Evolutionary conservation across 305 asterid species (phyloP).

Genomic region (Fraxinus dipetala): DNA sequence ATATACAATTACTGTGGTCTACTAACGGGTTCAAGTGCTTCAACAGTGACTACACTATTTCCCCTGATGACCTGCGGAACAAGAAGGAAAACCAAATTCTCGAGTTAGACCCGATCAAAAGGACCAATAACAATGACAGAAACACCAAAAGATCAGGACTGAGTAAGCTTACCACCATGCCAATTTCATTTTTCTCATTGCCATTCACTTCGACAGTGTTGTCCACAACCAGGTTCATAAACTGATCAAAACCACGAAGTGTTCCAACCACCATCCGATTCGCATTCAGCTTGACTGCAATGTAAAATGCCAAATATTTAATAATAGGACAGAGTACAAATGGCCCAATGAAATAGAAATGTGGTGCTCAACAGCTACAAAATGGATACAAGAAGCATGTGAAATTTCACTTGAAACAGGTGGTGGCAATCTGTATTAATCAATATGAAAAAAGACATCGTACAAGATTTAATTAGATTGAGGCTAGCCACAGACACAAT

Average conservation of each 20-base stretch:
- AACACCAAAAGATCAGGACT: background rate
- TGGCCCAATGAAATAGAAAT: background rate
- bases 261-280: constrained; percentile 89
- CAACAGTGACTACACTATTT: constrained; percentile 85
- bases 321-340: background rate
- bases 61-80: constrained; percentile 77
- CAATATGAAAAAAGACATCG: background rate
- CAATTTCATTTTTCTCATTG: constrained; percentile 73
- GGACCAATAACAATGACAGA: background rate
- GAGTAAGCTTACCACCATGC: constrained; percentile 68
- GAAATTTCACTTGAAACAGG: background rate
- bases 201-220: constrained; percentile 90
- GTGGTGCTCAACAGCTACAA: no score
- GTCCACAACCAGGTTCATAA: constrained; percentile 95
- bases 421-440: background rate
- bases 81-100: background rate
- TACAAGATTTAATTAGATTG: background rate
- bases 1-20: constrained; percentile 44
- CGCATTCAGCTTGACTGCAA: constrained; percentile 84
- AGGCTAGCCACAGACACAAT: background rate
- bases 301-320: background rate
- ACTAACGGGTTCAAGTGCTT: constrained; percentile 83
- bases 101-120: background rate
- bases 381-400: background rate
- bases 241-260: constrained; percentile 96